Conservation (phyloP, 257 asterid genomes). For the Capsicum baccatum region DNA sequence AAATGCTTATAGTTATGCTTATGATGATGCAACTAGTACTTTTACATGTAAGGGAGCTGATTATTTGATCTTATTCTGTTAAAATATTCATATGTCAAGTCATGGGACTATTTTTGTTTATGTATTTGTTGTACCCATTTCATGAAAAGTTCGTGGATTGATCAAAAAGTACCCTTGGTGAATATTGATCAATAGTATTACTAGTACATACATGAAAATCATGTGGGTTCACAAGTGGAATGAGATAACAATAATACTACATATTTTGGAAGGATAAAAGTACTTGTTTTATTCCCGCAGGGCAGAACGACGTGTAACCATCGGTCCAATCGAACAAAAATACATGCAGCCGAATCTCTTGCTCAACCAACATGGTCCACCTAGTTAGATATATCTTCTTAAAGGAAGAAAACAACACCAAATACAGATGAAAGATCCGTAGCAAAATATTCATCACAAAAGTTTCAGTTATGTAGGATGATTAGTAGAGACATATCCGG, state of each 20-base stretch:
- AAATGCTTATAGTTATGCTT: conserved; percentile 64
- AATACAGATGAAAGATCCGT: neutral
- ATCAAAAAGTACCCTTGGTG: neutral
- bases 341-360: neutral
- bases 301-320: neutral
- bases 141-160: conserved; percentile 1
- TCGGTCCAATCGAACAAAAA: neutral
- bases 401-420: neutral
- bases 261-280: neutral
- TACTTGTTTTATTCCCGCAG: neutral
- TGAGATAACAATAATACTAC: neutral
- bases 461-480: neutral
- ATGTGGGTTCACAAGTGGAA: conserved; percentile 3
- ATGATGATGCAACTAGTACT: conserved; percentile 62
- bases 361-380: neutral
- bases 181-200: neutral
- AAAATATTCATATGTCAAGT: neutral
- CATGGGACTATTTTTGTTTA: neutral
- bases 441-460: neutral
- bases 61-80: conserved; percentile 50
- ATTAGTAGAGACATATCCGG: neutral
- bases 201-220: neutral
- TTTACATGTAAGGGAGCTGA: conserved; percentile 64
- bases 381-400: neutral
- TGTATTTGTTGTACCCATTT: neutral